Evolutionary conservation across 768 basidiomycete species (phyloP), one percentile per base, ranked within the genome.

Genomic region (Mycena galopus): DNA sequence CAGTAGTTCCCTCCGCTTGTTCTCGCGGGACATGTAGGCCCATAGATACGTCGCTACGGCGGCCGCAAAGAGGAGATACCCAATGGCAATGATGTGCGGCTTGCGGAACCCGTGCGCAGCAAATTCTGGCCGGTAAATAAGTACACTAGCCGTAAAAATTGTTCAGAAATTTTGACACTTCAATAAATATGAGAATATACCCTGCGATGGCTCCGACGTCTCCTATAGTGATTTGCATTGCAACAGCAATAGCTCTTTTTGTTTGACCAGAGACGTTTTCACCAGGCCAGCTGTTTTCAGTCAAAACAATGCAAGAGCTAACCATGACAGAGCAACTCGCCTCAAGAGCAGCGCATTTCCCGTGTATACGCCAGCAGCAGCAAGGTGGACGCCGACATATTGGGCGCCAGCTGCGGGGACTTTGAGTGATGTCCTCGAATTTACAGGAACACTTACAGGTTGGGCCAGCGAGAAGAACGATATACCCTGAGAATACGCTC

Each of bases 211-310:
- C 89, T 3, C 89, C 91, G 39, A 89, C 81, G 72, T 92, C 88
- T 16, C 90, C 90, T 14, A 92, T 86, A 10, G 88, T 88, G 58
- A 92, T 91, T 76, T 92, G 91, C 85, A 89, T 86, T 1, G 89
- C 91, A 4, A 90, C 85, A 2, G 88, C 88, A 2, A 90, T 84
- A 0, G 91, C 90, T 16, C 91, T 86, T 77, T 92, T 91, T 3
- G 90, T 92, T 74, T 92, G 91, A 14, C 87, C 88, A 16, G 90
- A 90, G n/a, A 92, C 89, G 72, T 92, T 92, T 79, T 92, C 91
- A 21, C 87, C 84, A 0, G 90, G 89, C 89, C 91, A 91, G 65
- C 87, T 86, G 72, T 30, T 27, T 65, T 21, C 4, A 17, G 11
- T 61, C 12, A 30, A 33, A 16, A 56, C 8, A 56, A 25, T 59